Base-by-base conservation (phyloP, 2,329 filamentous ascomycete genomes). In the Aureobasidium musti region DNA sequence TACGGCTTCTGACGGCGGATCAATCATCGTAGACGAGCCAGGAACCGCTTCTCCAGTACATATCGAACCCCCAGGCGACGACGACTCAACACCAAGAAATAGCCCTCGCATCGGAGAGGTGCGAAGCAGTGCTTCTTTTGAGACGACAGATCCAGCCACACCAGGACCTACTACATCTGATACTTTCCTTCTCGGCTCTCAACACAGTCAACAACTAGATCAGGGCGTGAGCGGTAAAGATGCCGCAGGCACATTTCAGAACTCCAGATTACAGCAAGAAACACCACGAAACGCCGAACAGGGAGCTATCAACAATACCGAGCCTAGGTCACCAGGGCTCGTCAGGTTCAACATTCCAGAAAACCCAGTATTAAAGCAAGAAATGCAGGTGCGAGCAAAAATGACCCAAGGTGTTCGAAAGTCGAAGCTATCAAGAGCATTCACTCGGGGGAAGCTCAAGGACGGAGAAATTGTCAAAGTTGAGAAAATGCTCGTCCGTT, bases 401-500 rank as follows among this genome's bases (percentile, higher is more conserved):
- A 72, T 77, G 54, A 75, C 77, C 4, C 77, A 80, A 67, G 74
- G 77, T 72, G 75, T 73, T 14, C 72, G 77, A 13, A 75, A 75
- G 69, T 49, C 39, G 19, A 74, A 74, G 11, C 14, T 59, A 28
- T 72, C 76, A 21, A 73, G 72, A 17, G 74, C 71, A 30, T 67
- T 81, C 28, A 73, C 80, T 28, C 77, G 80, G 63, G 72, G 75
- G 63, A 79, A 77, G 68, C 73, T 79, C 52, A 78, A 79, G 59
- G 82, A 87, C 70, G 87, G 87, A 5, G 83, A 88, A 68, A 85
- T 89, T 61, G 79, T 89, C 67, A 89, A 89, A 74, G 87, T 87
- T 76, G 87, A 89, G 72, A 86, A 84, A 67, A 90, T 90, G 87
- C 82, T 90, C 26, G 83, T 89, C 23, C 82, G 86, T 26, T 81